Percentiles rank a stretch among this genome's conserved stretches.
Evolutionary conservation across 176 grass and related monocot genomes (phyloP).

Genomic region (Rhipidocladum racemiflorum): DNA sequence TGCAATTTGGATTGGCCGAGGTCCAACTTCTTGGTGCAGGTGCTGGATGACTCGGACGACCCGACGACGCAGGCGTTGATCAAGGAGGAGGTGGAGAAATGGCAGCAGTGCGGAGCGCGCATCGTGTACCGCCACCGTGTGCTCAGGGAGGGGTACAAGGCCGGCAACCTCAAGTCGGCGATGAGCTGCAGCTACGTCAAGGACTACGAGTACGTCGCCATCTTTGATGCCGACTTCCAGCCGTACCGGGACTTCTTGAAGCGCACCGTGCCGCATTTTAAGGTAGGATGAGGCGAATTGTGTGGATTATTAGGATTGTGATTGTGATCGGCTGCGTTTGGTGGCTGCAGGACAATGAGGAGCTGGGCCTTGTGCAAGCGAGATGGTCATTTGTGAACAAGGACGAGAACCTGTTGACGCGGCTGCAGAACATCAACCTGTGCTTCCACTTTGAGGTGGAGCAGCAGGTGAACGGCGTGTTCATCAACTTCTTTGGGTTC

Average conservation of each 20-base stretch:
- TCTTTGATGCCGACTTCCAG: constrained; percentile 94
- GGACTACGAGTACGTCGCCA: constrained; percentile 81
- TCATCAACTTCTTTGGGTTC: constrained; percentile 94
- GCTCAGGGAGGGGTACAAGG: constrained; percentile 80
- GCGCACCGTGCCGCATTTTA: constrained; percentile 76
- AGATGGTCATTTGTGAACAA: constrained; percentile 95
- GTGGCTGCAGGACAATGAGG: constrained; percentile 61
- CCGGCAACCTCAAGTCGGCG: constrained; percentile 80
- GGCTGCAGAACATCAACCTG: constrained; percentile 87
- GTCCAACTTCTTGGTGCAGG: constrained; percentile 76
- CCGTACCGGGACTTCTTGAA: constrained; percentile 76
- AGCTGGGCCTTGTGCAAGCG: constrained; percentile 72
- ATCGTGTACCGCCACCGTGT: constrained; percentile 77
- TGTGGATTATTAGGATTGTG: neutral
- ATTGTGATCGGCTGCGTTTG: neutral
- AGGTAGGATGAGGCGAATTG: constrained; percentile 40
- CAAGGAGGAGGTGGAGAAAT: constrained; percentile 78
- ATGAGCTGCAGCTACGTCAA: constrained; percentile 85
- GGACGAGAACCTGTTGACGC: constrained; percentile 87
- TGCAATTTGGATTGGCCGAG: constrained; percentile 90
- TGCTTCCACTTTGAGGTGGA: constrained; percentile 99
- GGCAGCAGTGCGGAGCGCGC: constrained; percentile 51
- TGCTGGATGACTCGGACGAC: constrained; percentile 87
- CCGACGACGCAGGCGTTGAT: constrained; percentile 55
- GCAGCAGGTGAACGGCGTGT: constrained; percentile 85